Conservation (phyloP, 2,329 filamentous ascomycete genomes). For the Aspergillus fischeri region DNA sequence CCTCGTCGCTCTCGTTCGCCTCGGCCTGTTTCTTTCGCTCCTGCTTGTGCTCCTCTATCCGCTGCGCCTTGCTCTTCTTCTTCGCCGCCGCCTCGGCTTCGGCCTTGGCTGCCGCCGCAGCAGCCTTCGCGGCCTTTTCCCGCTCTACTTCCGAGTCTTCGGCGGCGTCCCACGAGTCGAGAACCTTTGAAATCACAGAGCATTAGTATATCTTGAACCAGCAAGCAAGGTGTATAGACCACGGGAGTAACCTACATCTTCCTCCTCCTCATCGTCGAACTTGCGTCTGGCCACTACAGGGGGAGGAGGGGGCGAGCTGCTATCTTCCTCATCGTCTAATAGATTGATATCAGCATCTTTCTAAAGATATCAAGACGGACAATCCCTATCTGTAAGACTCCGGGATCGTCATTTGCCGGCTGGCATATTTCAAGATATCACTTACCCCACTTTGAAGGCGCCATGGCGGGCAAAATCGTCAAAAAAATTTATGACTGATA, state of each 20-base stretch:
- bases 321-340: slow-evolving; percentile 50
- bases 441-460: slow-evolving; percentile 49
- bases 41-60: slow-evolving; percentile 74
- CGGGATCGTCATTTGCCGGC: background rate
- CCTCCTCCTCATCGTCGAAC: slow-evolving; percentile 89
- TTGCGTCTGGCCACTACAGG: slow-evolving; percentile 56
- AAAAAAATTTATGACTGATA: slow-evolving; percentile 6
- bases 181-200: slow-evolving; percentile 55
- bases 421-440: slow-evolving; percentile 8
- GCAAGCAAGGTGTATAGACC: background rate
- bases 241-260: slow-evolving; percentile 59
- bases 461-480: slow-evolving; percentile 32
- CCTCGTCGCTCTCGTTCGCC: slow-evolving; percentile 54
- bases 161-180: slow-evolving; percentile 94
- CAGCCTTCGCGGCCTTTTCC: slow-evolving; percentile 86
- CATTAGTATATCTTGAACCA: background rate
- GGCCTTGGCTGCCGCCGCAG: slow-evolving; percentile 81
- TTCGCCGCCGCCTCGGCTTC: slow-evolving; percentile 82
- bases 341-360: slow-evolving; percentile 6
- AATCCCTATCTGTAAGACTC: background rate
- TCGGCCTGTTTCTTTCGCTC: slow-evolving; percentile 57
- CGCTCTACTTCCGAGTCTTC: slow-evolving; percentile 96
- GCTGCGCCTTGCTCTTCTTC: slow-evolving; percentile 84
- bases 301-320: slow-evolving; percentile 45
- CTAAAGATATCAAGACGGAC: background rate